A percentile compares a stretch with the other conserved stretches of the same genome.
Conservation (phyloP, 2,329 filamentous ascomycete genomes). For the Fusarium gaditjirri region DNA sequence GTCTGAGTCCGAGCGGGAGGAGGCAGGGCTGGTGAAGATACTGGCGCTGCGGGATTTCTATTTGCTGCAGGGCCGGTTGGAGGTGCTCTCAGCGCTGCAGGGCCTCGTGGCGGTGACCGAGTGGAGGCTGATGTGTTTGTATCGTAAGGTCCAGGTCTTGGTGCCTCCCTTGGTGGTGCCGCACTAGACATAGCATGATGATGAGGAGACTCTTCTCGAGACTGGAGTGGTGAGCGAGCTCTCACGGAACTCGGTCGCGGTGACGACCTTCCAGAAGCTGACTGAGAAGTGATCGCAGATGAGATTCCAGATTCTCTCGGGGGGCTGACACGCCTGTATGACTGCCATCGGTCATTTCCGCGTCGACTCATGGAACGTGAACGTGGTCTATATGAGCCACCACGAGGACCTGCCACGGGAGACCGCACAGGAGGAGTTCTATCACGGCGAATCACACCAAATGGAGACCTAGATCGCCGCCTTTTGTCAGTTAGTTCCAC, state of each 20-base stretch:
- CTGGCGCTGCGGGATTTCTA: conserved; percentile 54
- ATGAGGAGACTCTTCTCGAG: conserved; percentile 55
- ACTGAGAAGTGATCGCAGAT: conserved; percentile 62
- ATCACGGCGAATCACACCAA: conserved; percentile 51
- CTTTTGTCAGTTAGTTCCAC: conserved; percentile 48
- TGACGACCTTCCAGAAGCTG: conserved; percentile 62
- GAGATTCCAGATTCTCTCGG: conserved; percentile 61
- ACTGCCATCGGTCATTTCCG: conserved; percentile 55
- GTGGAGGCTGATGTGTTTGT: conserved; percentile 41
- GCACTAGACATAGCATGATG: conserved; percentile 41
- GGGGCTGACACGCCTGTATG: conserved; percentile 60
- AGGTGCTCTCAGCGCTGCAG: conserved; percentile 63
- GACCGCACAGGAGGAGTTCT: conserved; percentile 47
- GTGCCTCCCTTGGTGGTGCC: conserved; percentile 43
- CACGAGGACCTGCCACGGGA: conserved; percentile 46
- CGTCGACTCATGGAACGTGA: conserved; percentile 63
- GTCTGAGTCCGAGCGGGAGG: conserved; percentile 51
- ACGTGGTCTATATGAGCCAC: conserved; percentile 62
- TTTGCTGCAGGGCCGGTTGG: conserved; percentile 56
- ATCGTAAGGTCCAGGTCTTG: conserved; percentile 45
- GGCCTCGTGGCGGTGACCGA: conserved; percentile 65
- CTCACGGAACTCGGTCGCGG: conserved; percentile 61
- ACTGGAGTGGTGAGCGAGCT: conserved; percentile 57
- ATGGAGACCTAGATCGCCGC: conserved; percentile 66
- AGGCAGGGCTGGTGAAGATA: conserved; percentile 49